phyloP scores from a whole-genome alignment of 495 filamentous ascomycete genomes.

The Podospora anserina region DNA sequence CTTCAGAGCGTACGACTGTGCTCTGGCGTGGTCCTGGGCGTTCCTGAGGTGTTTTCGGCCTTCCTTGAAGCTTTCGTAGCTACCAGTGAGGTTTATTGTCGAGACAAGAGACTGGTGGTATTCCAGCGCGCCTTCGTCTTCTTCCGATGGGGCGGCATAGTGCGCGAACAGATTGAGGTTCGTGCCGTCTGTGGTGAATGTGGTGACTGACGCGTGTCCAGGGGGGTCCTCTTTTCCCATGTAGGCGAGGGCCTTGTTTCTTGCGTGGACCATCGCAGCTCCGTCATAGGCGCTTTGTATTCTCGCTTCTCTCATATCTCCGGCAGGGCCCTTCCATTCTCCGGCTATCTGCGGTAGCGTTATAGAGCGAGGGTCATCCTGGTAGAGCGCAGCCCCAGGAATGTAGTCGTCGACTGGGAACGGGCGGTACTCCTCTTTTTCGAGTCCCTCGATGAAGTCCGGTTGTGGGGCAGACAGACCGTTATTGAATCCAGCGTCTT shows the following conservation, averaged over 20 bases:
- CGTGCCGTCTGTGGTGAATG: constrained; percentile 36
- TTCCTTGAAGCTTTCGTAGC: constrained; percentile 20
- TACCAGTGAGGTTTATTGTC: constrained; percentile 20
- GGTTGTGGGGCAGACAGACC: constrained; percentile 32
- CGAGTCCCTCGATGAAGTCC: constrained; percentile 32
- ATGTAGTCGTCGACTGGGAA: constrained; percentile 32
- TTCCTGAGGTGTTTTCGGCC: constrained; percentile 29
- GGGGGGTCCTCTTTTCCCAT: constrained; percentile 28
- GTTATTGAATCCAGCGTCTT: constrained; percentile 34
- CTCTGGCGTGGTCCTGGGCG: constrained; percentile 27
- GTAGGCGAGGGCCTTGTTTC: constrained; percentile 31
- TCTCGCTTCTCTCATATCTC: constrained; percentile 27
- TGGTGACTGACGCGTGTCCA: constrained; percentile 30
- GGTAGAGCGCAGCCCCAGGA: constrained; percentile 29
- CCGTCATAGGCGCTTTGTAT: constrained; percentile 30
- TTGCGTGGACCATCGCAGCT: constrained; percentile 33
- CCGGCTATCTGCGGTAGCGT: constrained; percentile 35
- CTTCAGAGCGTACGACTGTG: constrained; percentile 23
- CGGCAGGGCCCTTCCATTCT: constrained; percentile 32
- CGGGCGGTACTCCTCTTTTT: constrained; percentile 26
- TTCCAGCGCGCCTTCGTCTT: constrained; percentile 24
- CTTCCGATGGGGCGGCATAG: constrained; percentile 27
- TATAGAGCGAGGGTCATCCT: constrained; percentile 27
- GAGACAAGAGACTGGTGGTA: constrained; percentile 33
- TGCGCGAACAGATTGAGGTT: constrained; percentile 35